These are phyloP conservation scores for Phytophthora palmivora DNA, from an alignment of 352 stramenopile species.

Conservation along the genomic window DNA sequence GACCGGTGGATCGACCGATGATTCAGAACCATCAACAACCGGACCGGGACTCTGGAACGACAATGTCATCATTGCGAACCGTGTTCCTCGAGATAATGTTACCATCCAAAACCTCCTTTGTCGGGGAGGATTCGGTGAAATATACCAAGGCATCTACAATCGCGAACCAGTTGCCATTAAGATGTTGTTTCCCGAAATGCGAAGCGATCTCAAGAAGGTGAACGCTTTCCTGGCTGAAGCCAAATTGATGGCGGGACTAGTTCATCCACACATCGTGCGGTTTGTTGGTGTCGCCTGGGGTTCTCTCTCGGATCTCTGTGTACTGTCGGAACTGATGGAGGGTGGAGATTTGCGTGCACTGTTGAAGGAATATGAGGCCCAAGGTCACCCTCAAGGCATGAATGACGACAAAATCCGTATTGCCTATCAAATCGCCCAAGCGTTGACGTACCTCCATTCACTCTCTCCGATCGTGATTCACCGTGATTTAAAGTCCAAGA, in stretches of 20 bases:
- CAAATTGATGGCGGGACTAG: constrained; percentile 49
- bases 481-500: constrained; percentile 52
- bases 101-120: neutral
- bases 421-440: constrained; percentile 36
- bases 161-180: constrained; percentile 51
- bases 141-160: constrained; percentile 53
- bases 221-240: constrained; percentile 46
- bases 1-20: neutral
- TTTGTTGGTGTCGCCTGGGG: constrained; percentile 59
- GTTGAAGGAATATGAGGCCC: constrained; percentile 25
- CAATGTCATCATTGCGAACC: neutral
- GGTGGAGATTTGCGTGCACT: constrained; percentile 38
- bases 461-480: constrained; percentile 36
- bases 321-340: constrained; percentile 51
- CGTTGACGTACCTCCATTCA: constrained; percentile 30
- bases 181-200: constrained; percentile 31
- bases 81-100: neutral
- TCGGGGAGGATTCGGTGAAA: constrained; percentile 42
- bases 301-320: constrained; percentile 35
- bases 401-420: constrained; percentile 38
- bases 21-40: neutral
- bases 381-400: constrained; percentile 19
- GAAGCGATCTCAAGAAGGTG: constrained; percentile 42
- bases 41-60: neutral
- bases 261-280: constrained; percentile 54